These are phyloP conservation scores for Gelatoporia subvermispora DNA, from an alignment of 768 basidiomycete species.

Conservation along the genomic window DNA sequence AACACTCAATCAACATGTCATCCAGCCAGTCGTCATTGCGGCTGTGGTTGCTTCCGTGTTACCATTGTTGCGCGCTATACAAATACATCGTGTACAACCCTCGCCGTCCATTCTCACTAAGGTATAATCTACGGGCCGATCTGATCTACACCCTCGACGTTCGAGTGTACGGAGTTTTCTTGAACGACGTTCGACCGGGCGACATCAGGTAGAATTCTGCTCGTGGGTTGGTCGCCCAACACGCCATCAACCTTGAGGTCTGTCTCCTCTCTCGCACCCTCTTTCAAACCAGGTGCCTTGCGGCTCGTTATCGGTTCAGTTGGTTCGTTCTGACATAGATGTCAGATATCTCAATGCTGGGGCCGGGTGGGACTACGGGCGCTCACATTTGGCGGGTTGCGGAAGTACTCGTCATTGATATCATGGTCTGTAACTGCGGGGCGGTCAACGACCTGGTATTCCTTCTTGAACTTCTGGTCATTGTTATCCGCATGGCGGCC, in stretches of 20 bases:
- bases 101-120: too few relatives aligned
- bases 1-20: too few relatives aligned
- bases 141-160: not conserved
- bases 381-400: conserved; percentile 26
- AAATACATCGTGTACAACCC: too few relatives aligned
- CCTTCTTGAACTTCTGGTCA: conserved; percentile 22
- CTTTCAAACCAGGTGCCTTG: conserved; percentile 16
- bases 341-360: not conserved
- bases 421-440: conserved; percentile 25
- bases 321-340: conserved; percentile 13
- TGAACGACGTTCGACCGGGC: conserved; percentile 14
- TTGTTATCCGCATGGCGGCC: conserved; percentile 3
- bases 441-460: conserved; percentile 21
- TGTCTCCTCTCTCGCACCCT: conserved; percentile 15
- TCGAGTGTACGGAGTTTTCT: conserved; percentile 22
- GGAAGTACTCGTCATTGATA: conserved; percentile 31
- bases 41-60: too few relatives aligned
- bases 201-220: conserved; percentile 16
- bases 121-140: too few relatives aligned
- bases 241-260: conserved; percentile 13
- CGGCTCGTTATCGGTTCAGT: conserved; percentile 6
- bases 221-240: conserved; percentile 15
- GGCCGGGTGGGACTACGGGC: not conserved
- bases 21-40: too few relatives aligned
- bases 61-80: too few relatives aligned